Base-by-base conservation (phyloP, 2,329 filamentous ascomycete genomes). In the Phoma sp. region DNA sequence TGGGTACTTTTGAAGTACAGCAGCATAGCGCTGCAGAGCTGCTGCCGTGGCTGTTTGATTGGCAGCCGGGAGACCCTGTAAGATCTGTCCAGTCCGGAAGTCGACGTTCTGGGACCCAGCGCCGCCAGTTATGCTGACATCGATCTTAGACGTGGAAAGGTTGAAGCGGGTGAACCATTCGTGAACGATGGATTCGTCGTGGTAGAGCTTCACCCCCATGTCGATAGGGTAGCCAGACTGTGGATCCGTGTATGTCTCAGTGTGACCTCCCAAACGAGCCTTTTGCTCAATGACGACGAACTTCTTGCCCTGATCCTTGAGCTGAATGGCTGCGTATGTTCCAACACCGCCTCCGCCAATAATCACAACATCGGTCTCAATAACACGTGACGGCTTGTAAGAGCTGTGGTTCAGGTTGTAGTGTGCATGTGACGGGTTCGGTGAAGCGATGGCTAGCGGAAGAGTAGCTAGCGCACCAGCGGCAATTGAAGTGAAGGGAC, bases 201-300 rank as follows among this genome's bases (percentile, higher is more conserved):
- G 69, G 24, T 73, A 76, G 38, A 78, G 44, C 3, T 63, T 25
- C 1, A 78, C 76, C 13, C 77, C 77, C 43, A 68, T 67, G 54
- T 80, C 74, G 43, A 73, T 52, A 0, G 64, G 61, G 1, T 40
- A 24, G 3, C 67, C 66, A 6, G 73, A 75, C 0, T 36, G 27
- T 1, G 69, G 66, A 43, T 78, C 80, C 4, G 63, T 72, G 61
- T 79, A 83, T 10, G 79, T 82, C 31, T 80, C 70, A 8, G 80
- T 78, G 55, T 83, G 80, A 2, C 82, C 82, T 19, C 82, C 82
- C 59, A 82, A 61, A 17, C 44, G 53, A 17, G 47, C 54, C 40
- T 76, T 60, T 36, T 65, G 69, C 57, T 81, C 79, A 25, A 81
- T 60, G 1, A 81, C 58, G 2, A 73, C 67, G 13, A 81, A 69